These are phyloP conservation scores for Microthyrium microscopicum DNA, from an alignment of 2,329 filamentous ascomycete species.

Conservation along the genomic window DNA sequence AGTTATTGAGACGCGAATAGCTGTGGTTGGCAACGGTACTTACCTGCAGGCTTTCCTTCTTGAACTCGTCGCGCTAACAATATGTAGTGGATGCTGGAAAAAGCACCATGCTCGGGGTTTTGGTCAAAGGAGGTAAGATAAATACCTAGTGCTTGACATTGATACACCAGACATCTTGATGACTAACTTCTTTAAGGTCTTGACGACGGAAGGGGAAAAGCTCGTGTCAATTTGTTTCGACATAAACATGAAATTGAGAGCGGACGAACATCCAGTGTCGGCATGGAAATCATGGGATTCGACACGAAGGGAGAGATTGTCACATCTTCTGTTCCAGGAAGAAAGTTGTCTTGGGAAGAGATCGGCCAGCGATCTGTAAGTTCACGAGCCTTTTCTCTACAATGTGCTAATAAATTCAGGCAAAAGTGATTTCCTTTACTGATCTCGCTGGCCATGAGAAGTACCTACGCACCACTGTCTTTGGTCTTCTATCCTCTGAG, in stretches of 20 bases:
- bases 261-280: constrained; percentile 85
- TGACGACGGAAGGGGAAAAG: constrained; percentile 85
- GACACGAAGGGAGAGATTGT: constrained; percentile 74
- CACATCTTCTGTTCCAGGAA: constrained; percentile 62
- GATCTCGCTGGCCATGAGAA: constrained; percentile 91
- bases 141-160: too few species aligned
- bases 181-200: too few species aligned
- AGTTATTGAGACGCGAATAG: constrained; percentile 89
- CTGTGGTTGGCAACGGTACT: constrained; percentile 82
- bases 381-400: not conserved
- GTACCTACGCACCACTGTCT: constrained; percentile 90
- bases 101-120: constrained; percentile 84
- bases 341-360: constrained; percentile 90
- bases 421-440: constrained; percentile 93
- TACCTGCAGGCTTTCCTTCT: not conserved
- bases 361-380: constrained; percentile 72
- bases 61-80: not conserved
- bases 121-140: constrained; percentile 94
- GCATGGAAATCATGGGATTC: constrained; percentile 98
- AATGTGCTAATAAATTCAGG: constrained; percentile 19
- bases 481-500: constrained; percentile 82
- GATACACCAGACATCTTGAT: too few species aligned
- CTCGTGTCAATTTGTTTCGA: constrained; percentile 86
- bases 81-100: constrained; percentile 80
- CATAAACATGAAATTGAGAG: constrained; percentile 98